Evolutionary conservation across 352 stramenopile species (phyloP).

Genomic region (Saprolegnia parasitica): DNA sequence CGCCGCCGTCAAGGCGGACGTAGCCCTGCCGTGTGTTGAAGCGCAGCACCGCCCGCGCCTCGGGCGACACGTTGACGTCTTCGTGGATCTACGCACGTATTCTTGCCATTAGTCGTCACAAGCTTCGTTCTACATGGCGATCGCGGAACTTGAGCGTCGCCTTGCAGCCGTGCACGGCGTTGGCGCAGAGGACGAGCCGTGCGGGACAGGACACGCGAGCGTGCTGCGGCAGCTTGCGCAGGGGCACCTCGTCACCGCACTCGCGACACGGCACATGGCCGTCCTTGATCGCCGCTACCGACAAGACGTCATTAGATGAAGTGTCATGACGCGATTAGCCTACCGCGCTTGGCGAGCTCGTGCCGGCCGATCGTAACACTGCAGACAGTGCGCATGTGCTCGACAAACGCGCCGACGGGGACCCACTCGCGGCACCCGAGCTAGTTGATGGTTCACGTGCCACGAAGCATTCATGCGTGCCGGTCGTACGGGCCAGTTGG

Average conservation of each 20-base stretch:
- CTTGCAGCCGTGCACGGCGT: slow-evolving; percentile 56
- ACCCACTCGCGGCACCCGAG: slow-evolving; percentile 65
- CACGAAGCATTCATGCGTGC: too few relatives aligned
- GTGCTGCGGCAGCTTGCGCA: slow-evolving; percentile 43
- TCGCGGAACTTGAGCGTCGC: slow-evolving; percentile 56
- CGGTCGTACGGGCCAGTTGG: slow-evolving; percentile 44
- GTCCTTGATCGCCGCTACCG: slow-evolving; percentile 46
- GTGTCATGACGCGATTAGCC: too few relatives aligned
- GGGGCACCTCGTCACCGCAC: slow-evolving; percentile 41
- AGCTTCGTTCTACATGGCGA: slow-evolving; percentile 65
- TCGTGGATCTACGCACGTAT: slow-evolving; percentile 32
- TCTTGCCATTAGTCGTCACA: slow-evolving; percentile 39
- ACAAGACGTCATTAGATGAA: too few relatives aligned
- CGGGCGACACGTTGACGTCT: slow-evolving; percentile 12
- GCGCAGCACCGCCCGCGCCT: slow-evolving; percentile 7
- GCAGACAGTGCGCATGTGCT: slow-evolving; percentile 47
- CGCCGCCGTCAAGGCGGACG: slow-evolving; percentile 36
- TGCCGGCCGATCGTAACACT: slow-evolving; percentile 51
- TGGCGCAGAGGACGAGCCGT: slow-evolving; percentile 61
- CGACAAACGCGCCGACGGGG: slow-evolving; percentile 48
- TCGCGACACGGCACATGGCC: slow-evolving; percentile 41
- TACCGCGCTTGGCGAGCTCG: slow-evolving; percentile 39
- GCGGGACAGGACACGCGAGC: slow-evolving; percentile 49
- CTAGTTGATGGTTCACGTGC: too few relatives aligned
- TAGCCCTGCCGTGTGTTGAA: background rate